These are phyloP conservation scores for Physaria fendleri DNA, from an alignment of 345 rosid species.

Conservation along the genomic window DNA sequence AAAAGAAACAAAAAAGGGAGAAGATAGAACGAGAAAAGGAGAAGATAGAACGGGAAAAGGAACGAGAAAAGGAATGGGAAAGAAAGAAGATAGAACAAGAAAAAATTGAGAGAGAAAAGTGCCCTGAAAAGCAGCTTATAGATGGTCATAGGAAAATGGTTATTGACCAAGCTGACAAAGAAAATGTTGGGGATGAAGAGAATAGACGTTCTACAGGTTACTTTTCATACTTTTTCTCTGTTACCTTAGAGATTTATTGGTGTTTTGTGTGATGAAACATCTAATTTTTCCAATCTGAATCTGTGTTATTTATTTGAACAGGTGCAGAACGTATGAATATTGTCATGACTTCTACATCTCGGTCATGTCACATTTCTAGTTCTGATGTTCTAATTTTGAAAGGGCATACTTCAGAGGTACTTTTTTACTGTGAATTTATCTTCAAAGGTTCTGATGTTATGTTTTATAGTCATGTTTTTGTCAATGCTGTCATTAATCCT, in stretches of 20 bases:
- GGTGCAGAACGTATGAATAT: slow-evolving; percentile 85
- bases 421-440: slow-evolving; percentile 8
- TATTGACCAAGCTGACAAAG: slow-evolving; percentile 49
- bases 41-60: slow-evolving; percentile 31
- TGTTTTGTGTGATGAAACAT: not conserved
- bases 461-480: not conserved
- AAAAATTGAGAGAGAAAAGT: slow-evolving; percentile 52
- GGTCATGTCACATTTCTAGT: slow-evolving; percentile 60
- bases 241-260: not conserved
- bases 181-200: slow-evolving; percentile 41
- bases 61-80: slow-evolving; percentile 21
- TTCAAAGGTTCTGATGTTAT: not conserved
- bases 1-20: slow-evolving; percentile 25
- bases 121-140: slow-evolving; percentile 54
- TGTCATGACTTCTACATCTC: slow-evolving; percentile 42
- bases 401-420: slow-evolving; percentile 99
- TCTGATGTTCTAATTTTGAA: slow-evolving; percentile 90
- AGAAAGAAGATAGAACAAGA: slow-evolving; percentile 49
- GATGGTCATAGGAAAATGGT: slow-evolving; percentile 47
- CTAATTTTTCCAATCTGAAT: not conserved
- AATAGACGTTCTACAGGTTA: slow-evolving; percentile 55
- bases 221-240: not conserved
- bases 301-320: not conserved
- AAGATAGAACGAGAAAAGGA: slow-evolving; percentile 47
- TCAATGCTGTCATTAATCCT: not conserved